Evolutionary conservation across 768 basidiomycete species (phyloP), one percentile per base, ranked within the genome.

Genomic region (Megacollybia marginata): DNA sequence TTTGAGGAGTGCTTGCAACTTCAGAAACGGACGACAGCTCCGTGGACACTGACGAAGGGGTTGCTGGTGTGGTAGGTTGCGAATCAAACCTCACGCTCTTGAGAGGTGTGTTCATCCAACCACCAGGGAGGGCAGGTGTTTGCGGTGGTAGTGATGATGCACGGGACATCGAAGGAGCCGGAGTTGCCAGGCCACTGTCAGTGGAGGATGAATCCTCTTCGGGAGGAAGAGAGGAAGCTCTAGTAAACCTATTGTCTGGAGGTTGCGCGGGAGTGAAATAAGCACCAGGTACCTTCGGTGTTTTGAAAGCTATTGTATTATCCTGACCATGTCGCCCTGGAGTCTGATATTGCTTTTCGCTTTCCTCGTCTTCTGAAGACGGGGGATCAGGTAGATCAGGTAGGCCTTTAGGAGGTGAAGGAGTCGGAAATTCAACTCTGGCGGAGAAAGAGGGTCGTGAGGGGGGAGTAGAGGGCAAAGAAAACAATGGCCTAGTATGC

Each of bases 91-190:
- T 80, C 48, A 91, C 88, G 52, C 78, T 80, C 61, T 80, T 86
- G 4, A 70, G 72, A 2, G 85, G 83, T 12, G 86, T 85, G 2
- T 67, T 63, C 43, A 74, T 53, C 82, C 84, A 88, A 36, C 73
- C 83, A 35, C 86, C 86, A 16, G 86, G 85, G 2, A 75, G 77
- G n/a, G 72, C 79, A 38, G 85, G 85, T 1, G 83, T 88, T 50
- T 76, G 76, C 15, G 66, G 51, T 19, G 78, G 70, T 10, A 78
- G 61, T 6, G 73, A 64, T 9, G 62, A 67, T 28, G 71, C 72
- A 55, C 75, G 72, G 9, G 79, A 76, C 34, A 80, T 58, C n/a
- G 80, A 73, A 16, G 70, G 52, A 16, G 62, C 63, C 1, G 82
- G 81, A 0, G 82, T 82, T 0, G 64, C 64, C 40, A 76, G 63